Conservation (phyloP, 306 rosid genomes). For the Ochetophila trinervis region DNA sequence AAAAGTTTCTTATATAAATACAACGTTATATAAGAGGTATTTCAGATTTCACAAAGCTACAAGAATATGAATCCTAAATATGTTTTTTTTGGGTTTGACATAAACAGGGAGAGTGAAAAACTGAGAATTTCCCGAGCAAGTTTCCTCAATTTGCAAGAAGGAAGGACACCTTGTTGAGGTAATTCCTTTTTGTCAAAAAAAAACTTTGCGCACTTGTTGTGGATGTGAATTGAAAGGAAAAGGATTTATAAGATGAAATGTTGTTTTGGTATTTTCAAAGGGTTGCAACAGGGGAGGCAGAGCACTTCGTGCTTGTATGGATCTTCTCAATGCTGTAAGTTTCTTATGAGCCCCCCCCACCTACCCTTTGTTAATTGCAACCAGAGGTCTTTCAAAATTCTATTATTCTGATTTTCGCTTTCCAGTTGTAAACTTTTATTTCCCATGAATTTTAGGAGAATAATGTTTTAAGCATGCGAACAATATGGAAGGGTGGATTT, state of each 20-base stretch:
- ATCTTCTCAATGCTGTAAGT: constrained; percentile 41
- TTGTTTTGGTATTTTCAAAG: constrained; percentile 16
- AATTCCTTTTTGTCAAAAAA: no score
- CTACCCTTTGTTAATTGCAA: no score
- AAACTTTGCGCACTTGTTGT: no score
- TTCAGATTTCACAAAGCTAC: neutral
- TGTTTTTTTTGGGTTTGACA: neutral
- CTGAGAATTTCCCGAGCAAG: constrained; percentile 35
- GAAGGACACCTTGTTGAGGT: constrained; percentile 43
- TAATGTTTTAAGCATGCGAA: constrained; percentile 44
- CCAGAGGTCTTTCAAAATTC: no score
- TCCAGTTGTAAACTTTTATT: no score
- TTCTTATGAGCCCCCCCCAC: no score
- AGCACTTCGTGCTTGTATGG: constrained; percentile 35
- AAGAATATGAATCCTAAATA: neutral
- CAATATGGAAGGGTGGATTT: constrained; percentile 71
- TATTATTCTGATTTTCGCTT: neutral
- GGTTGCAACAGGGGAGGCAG: constrained; percentile 55
- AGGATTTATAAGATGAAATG: neutral
- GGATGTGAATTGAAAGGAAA: no score
- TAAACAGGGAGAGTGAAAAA: constrained; percentile 37
- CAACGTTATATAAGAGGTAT: neutral
- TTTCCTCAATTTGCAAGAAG: constrained; percentile 25
- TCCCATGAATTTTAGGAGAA: neutral
- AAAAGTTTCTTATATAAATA: no score